These are phyloP conservation scores for Fraxinus angustifolia DNA, from an alignment of 305 asterid species.

Conservation along the genomic window DNA sequence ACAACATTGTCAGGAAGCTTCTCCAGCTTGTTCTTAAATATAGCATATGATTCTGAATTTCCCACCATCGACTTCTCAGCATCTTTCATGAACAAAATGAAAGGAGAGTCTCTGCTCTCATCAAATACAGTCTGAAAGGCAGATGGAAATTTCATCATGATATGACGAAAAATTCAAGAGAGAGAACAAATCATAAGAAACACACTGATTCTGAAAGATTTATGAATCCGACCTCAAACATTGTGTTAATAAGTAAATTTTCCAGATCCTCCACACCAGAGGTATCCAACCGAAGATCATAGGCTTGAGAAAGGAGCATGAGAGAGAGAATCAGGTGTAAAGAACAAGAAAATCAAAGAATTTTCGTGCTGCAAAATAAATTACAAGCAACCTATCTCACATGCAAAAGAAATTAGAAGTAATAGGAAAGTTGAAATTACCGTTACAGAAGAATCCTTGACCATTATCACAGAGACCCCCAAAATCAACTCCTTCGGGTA, in stretches of 20 bases:
- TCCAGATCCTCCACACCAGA: slow-evolving; percentile 68
- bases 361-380: neutral
- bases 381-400: neutral
- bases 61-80: slow-evolving; percentile 84
- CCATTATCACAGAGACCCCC: slow-evolving; percentile 76
- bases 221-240: slow-evolving; percentile 69
- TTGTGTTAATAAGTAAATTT: slow-evolving; percentile 52
- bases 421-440: slow-evolving; percentile 38
- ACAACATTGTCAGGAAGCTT: slow-evolving; percentile 68
- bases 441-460: slow-evolving; percentile 84
- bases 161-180: neutral
- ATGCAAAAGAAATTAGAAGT: neutral
- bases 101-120: slow-evolving; percentile 72
- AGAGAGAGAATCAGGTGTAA: slow-evolving; percentile 19
- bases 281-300: slow-evolving; percentile 65
- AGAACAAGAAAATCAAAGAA: slow-evolving; percentile 11
- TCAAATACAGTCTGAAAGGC: slow-evolving; percentile 53
- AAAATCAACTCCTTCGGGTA: slow-evolving; percentile 80
- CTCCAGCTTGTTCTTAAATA: slow-evolving; percentile 65
- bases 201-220: slow-evolving; percentile 6
- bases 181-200: slow-evolving; percentile 10
- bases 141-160: slow-evolving; percentile 18
- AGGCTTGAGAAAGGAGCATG: slow-evolving; percentile 36
- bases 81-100: slow-evolving; percentile 85
- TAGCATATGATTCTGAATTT: slow-evolving; percentile 55